phyloP scores from a whole-genome alignment of 495 filamentous ascomycete species.

The Penicillium alfredii region DNA sequence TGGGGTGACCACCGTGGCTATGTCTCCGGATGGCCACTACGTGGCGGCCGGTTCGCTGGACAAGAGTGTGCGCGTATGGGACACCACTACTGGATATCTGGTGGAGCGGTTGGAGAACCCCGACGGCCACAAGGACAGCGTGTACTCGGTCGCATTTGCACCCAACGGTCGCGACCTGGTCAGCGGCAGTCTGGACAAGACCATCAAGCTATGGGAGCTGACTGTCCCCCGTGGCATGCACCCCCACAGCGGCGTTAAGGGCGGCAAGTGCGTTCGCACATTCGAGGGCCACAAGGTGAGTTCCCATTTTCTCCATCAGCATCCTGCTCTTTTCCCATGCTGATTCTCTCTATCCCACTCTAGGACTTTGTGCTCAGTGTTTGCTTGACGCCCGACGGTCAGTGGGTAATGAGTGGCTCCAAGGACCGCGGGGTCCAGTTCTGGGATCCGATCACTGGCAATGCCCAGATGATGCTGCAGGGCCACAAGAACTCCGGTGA shows the following conservation, averaged over 20 bases:
- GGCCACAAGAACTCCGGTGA: slow-evolving; percentile 83
- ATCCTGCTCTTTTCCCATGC: slow-evolving; percentile 1
- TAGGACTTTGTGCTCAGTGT: slow-evolving; percentile 90
- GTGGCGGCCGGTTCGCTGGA: slow-evolving; percentile 85
- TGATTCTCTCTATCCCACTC: slow-evolving; percentile 8
- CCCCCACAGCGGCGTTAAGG: slow-evolving; percentile 57
- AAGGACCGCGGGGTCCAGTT: slow-evolving; percentile 91
- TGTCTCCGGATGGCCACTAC: slow-evolving; percentile 80
- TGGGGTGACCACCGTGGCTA: slow-evolving; percentile 85
- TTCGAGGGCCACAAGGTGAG: slow-evolving; percentile 88
- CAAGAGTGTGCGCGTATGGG: slow-evolving; percentile 89
- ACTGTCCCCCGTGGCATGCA: slow-evolving; percentile 59
- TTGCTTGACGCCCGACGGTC: slow-evolving; percentile 77
- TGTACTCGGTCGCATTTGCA: slow-evolving; percentile 89
- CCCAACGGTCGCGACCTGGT: slow-evolving; percentile 83
- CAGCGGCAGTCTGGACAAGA: slow-evolving; percentile 86
- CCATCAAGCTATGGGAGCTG: slow-evolving; percentile 94
- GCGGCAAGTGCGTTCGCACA: slow-evolving; percentile 77
- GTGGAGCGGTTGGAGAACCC: slow-evolving; percentile 78
- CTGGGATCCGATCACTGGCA: slow-evolving; percentile 83
- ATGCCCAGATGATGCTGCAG: slow-evolving; percentile 87
- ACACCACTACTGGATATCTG: slow-evolving; percentile 71
- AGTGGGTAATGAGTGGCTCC: slow-evolving; percentile 87
- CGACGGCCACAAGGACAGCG: slow-evolving; percentile 85
- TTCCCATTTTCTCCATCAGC: slow-evolving; percentile 11